These are phyloP conservation scores for Sporothrix inflata DNA, from an alignment of 2,329 filamentous ascomycete species.

Conservation along the genomic window DNA sequence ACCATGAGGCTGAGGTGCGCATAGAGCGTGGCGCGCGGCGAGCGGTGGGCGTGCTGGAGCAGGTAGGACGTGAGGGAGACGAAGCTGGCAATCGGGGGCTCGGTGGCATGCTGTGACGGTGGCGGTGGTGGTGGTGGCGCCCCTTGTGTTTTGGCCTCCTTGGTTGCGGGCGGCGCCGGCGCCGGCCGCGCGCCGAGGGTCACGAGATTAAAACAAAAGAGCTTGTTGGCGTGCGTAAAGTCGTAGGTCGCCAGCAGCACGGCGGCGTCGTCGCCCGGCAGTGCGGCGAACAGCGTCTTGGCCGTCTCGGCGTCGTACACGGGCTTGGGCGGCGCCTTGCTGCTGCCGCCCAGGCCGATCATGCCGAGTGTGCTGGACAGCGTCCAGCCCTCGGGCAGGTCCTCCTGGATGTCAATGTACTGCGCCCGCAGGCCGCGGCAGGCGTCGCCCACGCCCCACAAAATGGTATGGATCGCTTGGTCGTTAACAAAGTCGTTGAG, in stretches of 20 bases:
- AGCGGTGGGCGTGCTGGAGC: slow-evolving; percentile 89
- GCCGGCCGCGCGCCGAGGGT: slow-evolving; percentile 50
- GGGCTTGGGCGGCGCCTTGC: slow-evolving; percentile 61
- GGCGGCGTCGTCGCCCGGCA: slow-evolving; percentile 81
- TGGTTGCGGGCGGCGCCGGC: not conserved
- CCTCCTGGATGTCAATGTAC: slow-evolving; percentile 86
- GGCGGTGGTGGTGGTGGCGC: not conserved
- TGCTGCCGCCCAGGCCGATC: slow-evolving; percentile 72
- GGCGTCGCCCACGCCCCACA: slow-evolving; percentile 73
- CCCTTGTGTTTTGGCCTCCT: not conserved
- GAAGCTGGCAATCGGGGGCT: slow-evolving; percentile 78
- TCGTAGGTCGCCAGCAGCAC: slow-evolving; percentile 87
- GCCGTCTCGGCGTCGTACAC: slow-evolving; percentile 76
- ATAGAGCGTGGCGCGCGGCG: slow-evolving; percentile 76
- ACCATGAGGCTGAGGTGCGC: slow-evolving; percentile 84
- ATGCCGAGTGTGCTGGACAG: slow-evolving; percentile 78
- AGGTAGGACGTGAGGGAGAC: slow-evolving; percentile 91
- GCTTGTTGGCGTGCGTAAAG: slow-evolving; percentile 90
- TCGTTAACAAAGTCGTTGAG: slow-evolving; percentile 97
- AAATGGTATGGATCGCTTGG: slow-evolving; percentile 78
- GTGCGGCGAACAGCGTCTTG: slow-evolving; percentile 75
- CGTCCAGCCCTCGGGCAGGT: slow-evolving; percentile 87
- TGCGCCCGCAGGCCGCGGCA: slow-evolving; percentile 70
- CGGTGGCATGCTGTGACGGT: slow-evolving; percentile 44
- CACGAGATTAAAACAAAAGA: slow-evolving; percentile 87